Evolutionary conservation across 164 flowering plant species (phyloP), one percentile per base, ranked within the genome.

Genomic region (Buxus sempervirens): DNA sequence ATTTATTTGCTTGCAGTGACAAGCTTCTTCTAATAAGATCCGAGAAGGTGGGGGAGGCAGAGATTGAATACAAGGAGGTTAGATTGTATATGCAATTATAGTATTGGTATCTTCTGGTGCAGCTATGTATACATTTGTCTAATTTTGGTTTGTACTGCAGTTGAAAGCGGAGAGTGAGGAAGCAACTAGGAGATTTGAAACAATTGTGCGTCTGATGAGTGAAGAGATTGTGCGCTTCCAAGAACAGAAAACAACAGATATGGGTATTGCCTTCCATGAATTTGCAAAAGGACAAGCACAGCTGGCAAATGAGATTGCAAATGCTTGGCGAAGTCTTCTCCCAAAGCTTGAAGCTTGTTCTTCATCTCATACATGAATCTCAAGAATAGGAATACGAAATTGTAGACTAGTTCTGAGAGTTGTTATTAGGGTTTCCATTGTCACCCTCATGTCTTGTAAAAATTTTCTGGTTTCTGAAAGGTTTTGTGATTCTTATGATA

Each of bases 281-380:
- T 86, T 94, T 75, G 95, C 98, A 0, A 86, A 85, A 79, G 98
- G 98, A 26, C 98, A 94, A 74, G 93, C 96, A 12, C 87, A 80
- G 7, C 79, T 93, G 32, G 93, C 98, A 25, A 92, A 83, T 64
- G 78, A 86, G 54, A 78, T 93, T 25, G 99, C 98, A 12, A 85
- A 86, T 73, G 99, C 89, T 26, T 90, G 99, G 99, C 78, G 93
- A 67, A 82, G 90, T 71, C 90, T 92, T 63, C 89, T 94, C 63
- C 98, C 98, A 10, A 91, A 88, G 77, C 91, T 94, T 42, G 96
- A 94, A 76, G 81, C 89, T 53, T 84, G 90, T 77, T 82, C 90
- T 16, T 53, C 84, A 28, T 57, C 70, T 6, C 51, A 48, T 23
- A 57, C 60, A 32, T 73, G 66, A 70, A 19, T 48, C 56, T 45